These are phyloP conservation scores for Agrocybe praecox DNA, from an alignment of 768 basidiomycete genomes.

Conservation along the genomic window DNA sequence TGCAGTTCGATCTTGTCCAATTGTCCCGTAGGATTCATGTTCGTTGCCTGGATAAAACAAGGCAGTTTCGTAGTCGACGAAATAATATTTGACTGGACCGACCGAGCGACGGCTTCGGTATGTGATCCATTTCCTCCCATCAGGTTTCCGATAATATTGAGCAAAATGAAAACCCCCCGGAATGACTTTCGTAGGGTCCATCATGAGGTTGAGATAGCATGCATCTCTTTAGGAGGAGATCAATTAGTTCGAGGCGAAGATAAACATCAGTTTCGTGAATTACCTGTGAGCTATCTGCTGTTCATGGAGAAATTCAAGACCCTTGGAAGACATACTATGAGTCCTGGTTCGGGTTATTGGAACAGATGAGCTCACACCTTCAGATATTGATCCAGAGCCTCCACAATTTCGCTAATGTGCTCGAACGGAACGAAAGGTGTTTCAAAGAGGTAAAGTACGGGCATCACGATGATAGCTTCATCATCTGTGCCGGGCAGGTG, in stretches of 20 bases:
- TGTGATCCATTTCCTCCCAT: neutral
- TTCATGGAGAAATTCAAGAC: slow-evolving; percentile 17
- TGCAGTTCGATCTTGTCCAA: slow-evolving; percentile 23
- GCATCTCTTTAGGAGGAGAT: slow-evolving; percentile 12
- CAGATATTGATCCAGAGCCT: slow-evolving; percentile 21
- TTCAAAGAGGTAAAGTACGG: slow-evolving; percentile 28
- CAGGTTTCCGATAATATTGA: neutral
- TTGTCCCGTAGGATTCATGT: slow-evolving; percentile 3
- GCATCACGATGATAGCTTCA: slow-evolving; percentile 34
- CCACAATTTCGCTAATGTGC: slow-evolving; percentile 18
- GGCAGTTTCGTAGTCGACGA: slow-evolving; percentile 29
- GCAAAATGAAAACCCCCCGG: slow-evolving; percentile 16
- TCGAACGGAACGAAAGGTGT: slow-evolving; percentile 17
- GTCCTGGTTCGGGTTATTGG: neutral
- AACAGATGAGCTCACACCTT: slow-evolving; percentile 1
- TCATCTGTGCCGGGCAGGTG: neutral
- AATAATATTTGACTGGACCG: slow-evolving; percentile 25
- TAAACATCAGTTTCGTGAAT: neutral
- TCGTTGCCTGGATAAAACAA: neutral
- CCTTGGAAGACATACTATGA: neutral
- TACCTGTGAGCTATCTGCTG: slow-evolving; percentile 21
- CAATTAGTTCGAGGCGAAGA: too few relatives aligned
- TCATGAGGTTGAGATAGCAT: slow-evolving; percentile 18
- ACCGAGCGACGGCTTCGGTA: slow-evolving; percentile 20
- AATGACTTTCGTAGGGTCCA: slow-evolving; percentile 18